Evolutionary conservation across 2,329 filamentous ascomycete genomes (phyloP), one percentile per base, ranked within the genome.

Genomic region (Claviceps arundinis): DNA sequence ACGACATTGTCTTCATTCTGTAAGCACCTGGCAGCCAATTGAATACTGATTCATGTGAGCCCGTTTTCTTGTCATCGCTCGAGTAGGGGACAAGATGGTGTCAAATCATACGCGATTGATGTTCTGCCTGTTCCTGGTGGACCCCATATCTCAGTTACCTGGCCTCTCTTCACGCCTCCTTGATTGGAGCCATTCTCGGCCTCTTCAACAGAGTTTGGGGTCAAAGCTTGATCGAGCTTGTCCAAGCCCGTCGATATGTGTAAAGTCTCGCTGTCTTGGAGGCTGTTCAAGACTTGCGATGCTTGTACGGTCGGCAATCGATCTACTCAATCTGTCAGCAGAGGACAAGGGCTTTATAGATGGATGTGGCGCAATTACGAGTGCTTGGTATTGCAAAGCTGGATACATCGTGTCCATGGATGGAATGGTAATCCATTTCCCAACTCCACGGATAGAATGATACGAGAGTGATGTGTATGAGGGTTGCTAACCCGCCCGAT

Each of bases 111-210:
- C 86, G 84, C 86, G 59, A 96, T 72, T 13, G 84, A 76, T 4
- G 89, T 95, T 73, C 95, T 96, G 34, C 90, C 91, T 26, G 80
- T 80, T 1, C 89, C 90, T 8, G 88, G 85, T 11, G 90, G 89
- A 0, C 91, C 91, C 78, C 87, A 95, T 48, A 95, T 71, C 67
- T 97, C 91, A 3, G 86, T 87, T 43, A 95, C 75, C 64, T 89
- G 86, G 14, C 89, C 88, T 52, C 82, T 80, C 55, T 77, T 77
- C 47, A 95, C 73, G 4, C 89, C 89, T 17, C 77, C 75, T 51
- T 55, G 57, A 9, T 49, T 51, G 34, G 46, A 3, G 13, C 56
- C 54, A 50, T 53, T 55, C 37, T 55, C 51, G 8, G 54, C 53
- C 40, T 58, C 56, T 43, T 42, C 13, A 3, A 54, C 37, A n/a